Evolutionary conservation across 225 moss, liverwort and hornwort genomes (phyloP).

Genomic region (Bryum argenteum): DNA sequence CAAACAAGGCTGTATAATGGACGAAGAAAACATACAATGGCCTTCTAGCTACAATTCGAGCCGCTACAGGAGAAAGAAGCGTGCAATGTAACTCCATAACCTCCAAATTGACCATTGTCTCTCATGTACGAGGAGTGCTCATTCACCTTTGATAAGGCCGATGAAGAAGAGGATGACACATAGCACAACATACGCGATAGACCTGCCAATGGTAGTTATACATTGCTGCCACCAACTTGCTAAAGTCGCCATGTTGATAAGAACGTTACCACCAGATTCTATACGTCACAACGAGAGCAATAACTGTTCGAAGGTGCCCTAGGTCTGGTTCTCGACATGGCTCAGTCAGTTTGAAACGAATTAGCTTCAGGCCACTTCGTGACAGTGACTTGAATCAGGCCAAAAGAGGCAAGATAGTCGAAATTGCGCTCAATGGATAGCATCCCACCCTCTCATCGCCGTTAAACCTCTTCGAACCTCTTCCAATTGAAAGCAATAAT

Average conservation of each 20-base stretch:
- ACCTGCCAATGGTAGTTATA: slow-evolving; percentile 21
- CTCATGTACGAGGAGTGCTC: neutral
- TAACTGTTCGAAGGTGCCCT: neutral
- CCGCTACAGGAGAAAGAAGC: neutral
- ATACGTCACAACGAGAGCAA: neutral
- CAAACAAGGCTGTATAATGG: neutral
- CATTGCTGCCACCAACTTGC: slow-evolving; percentile 27
- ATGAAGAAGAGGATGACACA: slow-evolving; percentile 45
- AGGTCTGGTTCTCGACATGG: slow-evolving; percentile 16
- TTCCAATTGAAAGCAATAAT: neutral
- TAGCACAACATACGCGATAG: slow-evolving; percentile 29
- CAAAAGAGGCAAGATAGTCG: neutral
- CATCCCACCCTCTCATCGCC: neutral
- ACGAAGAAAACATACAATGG: neutral
- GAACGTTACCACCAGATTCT: neutral
- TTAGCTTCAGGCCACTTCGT: neutral
- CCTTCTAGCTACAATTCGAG: neutral
- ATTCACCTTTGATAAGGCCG: slow-evolving; percentile 50
- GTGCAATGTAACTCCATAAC: neutral
- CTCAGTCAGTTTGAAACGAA: neutral
- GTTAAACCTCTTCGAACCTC: neutral
- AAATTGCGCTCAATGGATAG: neutral
- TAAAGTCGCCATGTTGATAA: slow-evolving; percentile 21
- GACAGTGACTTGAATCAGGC: neutral
- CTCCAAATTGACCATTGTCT: neutral